Conservation (phyloP, 306 rosid genomes). For the Malus orientalis region DNA sequence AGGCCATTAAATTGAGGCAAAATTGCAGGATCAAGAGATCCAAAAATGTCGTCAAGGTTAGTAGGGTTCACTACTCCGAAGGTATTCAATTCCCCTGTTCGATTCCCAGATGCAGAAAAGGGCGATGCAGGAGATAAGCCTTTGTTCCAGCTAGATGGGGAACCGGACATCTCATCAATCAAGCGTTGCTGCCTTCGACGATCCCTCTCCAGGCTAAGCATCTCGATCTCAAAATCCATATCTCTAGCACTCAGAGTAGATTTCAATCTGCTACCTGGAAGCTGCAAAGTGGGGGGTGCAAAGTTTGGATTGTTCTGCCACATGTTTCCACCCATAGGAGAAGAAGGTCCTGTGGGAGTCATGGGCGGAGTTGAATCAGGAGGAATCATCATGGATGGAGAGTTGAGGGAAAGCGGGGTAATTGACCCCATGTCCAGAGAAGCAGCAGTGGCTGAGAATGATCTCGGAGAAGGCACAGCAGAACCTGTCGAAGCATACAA, state of each 20-base stretch:
- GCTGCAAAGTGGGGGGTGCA: conserved; percentile 53
- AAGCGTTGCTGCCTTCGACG: conserved; percentile 43
- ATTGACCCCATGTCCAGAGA: conserved; percentile 49
- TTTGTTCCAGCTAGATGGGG: conserved; percentile 53
- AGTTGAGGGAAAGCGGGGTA: conserved; percentile 36
- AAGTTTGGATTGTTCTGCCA: conserved; percentile 45
- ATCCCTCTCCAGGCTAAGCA: conserved; percentile 37
- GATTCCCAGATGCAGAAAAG: conserved; percentile 34
- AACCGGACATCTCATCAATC: conserved; percentile 45
- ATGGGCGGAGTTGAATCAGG: conserved; percentile 45
- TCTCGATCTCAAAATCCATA: conserved; percentile 38
- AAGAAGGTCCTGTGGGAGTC: conserved; percentile 51
- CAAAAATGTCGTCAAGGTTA: conserved; percentile 54
- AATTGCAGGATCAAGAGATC: conserved; percentile 42
- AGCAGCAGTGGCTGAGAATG: conserved; percentile 27
- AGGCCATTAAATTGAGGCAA: conserved; percentile 53
- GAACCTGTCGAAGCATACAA: conserved; percentile 81
- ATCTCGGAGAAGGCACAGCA: conserved; percentile 74
- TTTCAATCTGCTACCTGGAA: conserved; percentile 55
- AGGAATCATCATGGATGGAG: conserved; percentile 46
- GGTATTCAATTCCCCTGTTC: conserved; percentile 37
- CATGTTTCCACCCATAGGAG: conserved; percentile 43
- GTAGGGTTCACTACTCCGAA: conserved; percentile 43
- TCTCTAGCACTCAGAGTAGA: conserved; percentile 48
- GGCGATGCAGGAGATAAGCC: conserved; percentile 33